Evolutionary conservation across 2,329 filamentous ascomycete genomes (phyloP).

Genomic region (Alternaria sp.): DNA sequence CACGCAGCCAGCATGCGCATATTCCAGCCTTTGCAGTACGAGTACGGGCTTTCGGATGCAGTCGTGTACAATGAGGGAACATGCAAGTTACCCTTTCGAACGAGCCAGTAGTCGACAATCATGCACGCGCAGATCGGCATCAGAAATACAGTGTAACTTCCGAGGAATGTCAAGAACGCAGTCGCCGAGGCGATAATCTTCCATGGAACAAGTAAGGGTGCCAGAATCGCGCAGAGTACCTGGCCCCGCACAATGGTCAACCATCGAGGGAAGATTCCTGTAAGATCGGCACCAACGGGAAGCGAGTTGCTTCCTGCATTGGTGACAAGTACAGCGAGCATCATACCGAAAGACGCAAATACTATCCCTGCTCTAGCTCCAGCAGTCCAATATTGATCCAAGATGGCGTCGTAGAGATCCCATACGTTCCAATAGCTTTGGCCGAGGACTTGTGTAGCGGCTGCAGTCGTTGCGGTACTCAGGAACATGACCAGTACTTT

Average conservation of each 20-base stretch:
- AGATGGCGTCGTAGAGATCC: conserved; percentile 24
- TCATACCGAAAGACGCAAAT: conserved; percentile 33
- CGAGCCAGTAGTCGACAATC: conserved; percentile 26
- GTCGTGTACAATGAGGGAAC: conserved; percentile 23
- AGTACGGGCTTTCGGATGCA: conserved; percentile 17
- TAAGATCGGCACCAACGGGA: conserved; percentile 33
- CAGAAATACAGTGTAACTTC: conserved; percentile 34
- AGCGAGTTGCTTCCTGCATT: conserved; percentile 39
- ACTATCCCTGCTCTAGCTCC: conserved; percentile 35
- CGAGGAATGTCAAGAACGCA: conserved; percentile 37
- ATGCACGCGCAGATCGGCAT: conserved; percentile 31
- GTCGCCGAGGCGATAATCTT: conserved; percentile 34
- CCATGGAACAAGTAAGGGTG: conserved; percentile 29
- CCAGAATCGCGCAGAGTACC: conserved; percentile 24
- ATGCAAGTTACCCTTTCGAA: conserved; percentile 28
- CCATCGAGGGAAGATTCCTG: conserved; percentile 31
- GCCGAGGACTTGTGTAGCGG: conserved; percentile 26
- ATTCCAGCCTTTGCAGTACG: conserved; percentile 29
- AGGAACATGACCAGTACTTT: conserved; percentile 30
- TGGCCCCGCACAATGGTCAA: conserved; percentile 35
- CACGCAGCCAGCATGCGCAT: conserved; percentile 27
- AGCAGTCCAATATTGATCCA: conserved; percentile 27
- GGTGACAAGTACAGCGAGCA: conserved; percentile 31
- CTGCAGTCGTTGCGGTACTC: conserved; percentile 21
- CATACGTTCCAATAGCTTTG: conserved; percentile 34